A percentile compares a stretch with the other conserved stretches of the same genome.
phyloP scores from a whole-genome alignment of 2,329 filamentous ascomycete genomes.

The Microdochium paspali region DNA sequence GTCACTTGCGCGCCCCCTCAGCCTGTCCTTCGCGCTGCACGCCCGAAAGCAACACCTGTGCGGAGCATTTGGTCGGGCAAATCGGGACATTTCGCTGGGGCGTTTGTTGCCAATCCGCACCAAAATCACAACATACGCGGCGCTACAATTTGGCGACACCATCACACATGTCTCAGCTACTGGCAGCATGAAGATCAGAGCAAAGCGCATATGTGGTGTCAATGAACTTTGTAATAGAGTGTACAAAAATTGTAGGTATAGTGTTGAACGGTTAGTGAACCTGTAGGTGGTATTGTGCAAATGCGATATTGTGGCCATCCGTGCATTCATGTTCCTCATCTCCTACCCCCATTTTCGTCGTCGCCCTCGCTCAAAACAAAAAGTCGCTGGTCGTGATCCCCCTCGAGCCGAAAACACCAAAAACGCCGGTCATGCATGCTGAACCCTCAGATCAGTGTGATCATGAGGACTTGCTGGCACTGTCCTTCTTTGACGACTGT shows the following conservation, averaged over 20 bases:
- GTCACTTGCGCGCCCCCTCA: too few species aligned
- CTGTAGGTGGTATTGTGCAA: neutral
- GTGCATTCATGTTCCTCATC: neutral
- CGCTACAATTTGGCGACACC: neutral
- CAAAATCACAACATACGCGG: neutral
- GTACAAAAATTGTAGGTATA: neutral
- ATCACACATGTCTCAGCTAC: neutral
- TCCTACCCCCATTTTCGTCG: neutral
- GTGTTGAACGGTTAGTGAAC: neutral
- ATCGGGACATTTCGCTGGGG: neutral
- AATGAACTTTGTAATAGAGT: neutral
- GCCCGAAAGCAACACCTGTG: too few species aligned
- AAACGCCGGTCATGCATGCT: neutral
- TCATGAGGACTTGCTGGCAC: slow-evolving; percentile 8
- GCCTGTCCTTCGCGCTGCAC: too few species aligned
- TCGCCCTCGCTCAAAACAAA: neutral
- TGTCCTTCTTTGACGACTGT: slow-evolving; percentile 13
- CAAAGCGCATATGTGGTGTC: neutral
- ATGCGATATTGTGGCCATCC: neutral
- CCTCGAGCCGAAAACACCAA: neutral
- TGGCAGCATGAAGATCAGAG: neutral
- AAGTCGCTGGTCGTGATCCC: neutral
- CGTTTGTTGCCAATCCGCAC: neutral
- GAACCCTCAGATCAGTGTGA: neutral
- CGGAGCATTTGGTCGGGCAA: too few species aligned